Evolutionary conservation across 495 filamentous ascomycete species (phyloP).

Genomic region (Hypoxylon subgilvum): DNA sequence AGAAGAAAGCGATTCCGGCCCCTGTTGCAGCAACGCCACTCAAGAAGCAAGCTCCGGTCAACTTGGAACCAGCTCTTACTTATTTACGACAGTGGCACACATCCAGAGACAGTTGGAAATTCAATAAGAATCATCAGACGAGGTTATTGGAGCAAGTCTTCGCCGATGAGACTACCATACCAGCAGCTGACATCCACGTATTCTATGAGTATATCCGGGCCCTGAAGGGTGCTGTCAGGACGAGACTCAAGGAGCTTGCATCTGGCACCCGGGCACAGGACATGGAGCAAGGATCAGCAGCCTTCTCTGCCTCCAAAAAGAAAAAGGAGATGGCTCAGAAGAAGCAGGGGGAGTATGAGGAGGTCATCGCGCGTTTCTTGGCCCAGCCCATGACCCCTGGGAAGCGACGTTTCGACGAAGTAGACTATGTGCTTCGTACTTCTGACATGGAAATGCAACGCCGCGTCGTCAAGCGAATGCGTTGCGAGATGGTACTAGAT

Average conservation of each 20-base stretch:
- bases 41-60: constrained; percentile 47
- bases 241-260: constrained; percentile 67
- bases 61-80: constrained; percentile 66
- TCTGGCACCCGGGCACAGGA: constrained; percentile 59
- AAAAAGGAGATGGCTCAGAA: constrained; percentile 51
- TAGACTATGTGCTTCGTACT: constrained; percentile 52
- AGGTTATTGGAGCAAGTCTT: constrained; percentile 82
- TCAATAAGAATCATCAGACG: constrained; percentile 87
- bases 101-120: constrained; percentile 77
- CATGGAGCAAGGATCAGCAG: constrained; percentile 52
- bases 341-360: constrained; percentile 60
- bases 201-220: constrained; percentile 75
- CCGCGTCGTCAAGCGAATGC: constrained; percentile 57
- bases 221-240: constrained; percentile 68
- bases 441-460: constrained; percentile 53
- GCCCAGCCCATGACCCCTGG: constrained; percentile 38
- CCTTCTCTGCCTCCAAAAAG: constrained; percentile 49
- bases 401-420: constrained; percentile 51
- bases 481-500: constrained; percentile 53
- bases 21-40: constrained; percentile 35
- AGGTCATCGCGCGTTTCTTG: constrained; percentile 56
- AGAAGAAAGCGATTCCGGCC: constrained; percentile 40
- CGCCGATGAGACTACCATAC: constrained; percentile 65
- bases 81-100: constrained; percentile 76
- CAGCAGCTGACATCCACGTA: constrained; percentile 64